phyloP scores from a whole-genome alignment of 2,329 filamentous ascomycete genomes.

The Coniochaeta sp. region DNA sequence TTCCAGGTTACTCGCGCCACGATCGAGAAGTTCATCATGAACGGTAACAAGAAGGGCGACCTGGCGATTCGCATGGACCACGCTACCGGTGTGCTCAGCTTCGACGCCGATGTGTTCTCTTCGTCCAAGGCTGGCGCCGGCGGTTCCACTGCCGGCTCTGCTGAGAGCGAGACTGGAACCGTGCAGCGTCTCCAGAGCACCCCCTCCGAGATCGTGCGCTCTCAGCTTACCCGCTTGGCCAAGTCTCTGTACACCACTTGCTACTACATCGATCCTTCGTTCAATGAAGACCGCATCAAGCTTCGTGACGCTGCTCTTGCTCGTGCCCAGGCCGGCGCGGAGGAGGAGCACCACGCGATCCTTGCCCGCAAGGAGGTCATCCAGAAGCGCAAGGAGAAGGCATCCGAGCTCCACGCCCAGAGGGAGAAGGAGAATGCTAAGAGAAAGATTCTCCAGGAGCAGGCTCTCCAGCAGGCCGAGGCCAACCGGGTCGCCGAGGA shows the following conservation, averaged over 20 bases:
- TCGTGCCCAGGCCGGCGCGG: slow-evolving; percentile 79
- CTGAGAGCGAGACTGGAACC: slow-evolving; percentile 74
- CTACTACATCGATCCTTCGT: slow-evolving; percentile 88
- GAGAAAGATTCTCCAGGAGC: slow-evolving; percentile 77
- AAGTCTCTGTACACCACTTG: slow-evolving; percentile 89
- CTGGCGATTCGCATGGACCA: slow-evolving; percentile 94
- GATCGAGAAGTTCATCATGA: slow-evolving; percentile 99
- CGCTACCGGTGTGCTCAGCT: slow-evolving; percentile 88
- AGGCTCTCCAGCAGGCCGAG: slow-evolving; percentile 85
- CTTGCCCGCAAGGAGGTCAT: slow-evolving; percentile 85
- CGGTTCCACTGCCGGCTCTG: slow-evolving; percentile 77
- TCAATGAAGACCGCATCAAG: slow-evolving; percentile 73
- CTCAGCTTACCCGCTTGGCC: slow-evolving; percentile 84
- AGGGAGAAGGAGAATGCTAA: slow-evolving; percentile 90
- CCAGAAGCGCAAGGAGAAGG: slow-evolving; percentile 93
- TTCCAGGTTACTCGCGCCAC: slow-evolving; percentile 87
- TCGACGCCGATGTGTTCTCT: slow-evolving; percentile 97
- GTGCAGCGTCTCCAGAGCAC: slow-evolving; percentile 97
- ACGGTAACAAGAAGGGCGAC: slow-evolving; percentile 99
- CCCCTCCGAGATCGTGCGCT: slow-evolving; percentile 93
- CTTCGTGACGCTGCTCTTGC: slow-evolving; percentile 74
- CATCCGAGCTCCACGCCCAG: slow-evolving; percentile 79
- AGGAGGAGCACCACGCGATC: slow-evolving; percentile 81
- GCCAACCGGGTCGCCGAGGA: slow-evolving; percentile 84
- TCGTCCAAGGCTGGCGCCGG: slow-evolving; percentile 87